phyloP scores from a whole-genome alignment of 768 basidiomycete genomes.

The Dioszegia crocea region DNA sequence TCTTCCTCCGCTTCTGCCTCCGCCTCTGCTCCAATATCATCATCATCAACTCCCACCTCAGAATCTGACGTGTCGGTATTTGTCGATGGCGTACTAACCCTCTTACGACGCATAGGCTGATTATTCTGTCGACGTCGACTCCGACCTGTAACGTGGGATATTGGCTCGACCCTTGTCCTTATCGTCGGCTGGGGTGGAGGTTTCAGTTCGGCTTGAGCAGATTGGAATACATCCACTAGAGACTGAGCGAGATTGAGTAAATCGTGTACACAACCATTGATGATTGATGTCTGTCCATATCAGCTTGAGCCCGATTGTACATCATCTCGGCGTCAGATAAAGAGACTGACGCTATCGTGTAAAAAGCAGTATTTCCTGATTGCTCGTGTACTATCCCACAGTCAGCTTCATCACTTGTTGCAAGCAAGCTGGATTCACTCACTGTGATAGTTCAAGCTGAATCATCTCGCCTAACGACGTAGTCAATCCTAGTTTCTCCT shows the following conservation, averaged over 20 bases:
- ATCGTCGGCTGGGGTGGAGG: background rate
- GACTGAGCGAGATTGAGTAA: constrained; percentile 18
- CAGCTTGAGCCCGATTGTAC: background rate
- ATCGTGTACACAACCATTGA: constrained; percentile 17
- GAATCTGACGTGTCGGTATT: background rate
- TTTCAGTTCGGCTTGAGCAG: background rate
- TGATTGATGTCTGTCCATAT: constrained; percentile 14
- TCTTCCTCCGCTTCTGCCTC: background rate
- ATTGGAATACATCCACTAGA: background rate
- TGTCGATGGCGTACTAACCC: too few relatives aligned
- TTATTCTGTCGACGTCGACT: background rate
- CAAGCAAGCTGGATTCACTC: background rate
- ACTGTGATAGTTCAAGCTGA: constrained; percentile 4
- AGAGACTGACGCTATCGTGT: constrained; percentile 15
- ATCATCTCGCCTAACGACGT: constrained; percentile 3
- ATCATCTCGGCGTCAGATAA: too few relatives aligned
- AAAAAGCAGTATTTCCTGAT: constrained; percentile 4
- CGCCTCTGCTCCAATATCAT: background rate
- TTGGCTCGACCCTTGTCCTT: background rate
- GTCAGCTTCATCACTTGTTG: background rate
- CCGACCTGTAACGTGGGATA: background rate
- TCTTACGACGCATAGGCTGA: background rate
- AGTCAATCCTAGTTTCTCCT: background rate
- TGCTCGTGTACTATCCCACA: background rate
- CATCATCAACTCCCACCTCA: background rate